Base-by-base conservation (phyloP, 345 rosid species). In the Salix purpurea region DNA sequence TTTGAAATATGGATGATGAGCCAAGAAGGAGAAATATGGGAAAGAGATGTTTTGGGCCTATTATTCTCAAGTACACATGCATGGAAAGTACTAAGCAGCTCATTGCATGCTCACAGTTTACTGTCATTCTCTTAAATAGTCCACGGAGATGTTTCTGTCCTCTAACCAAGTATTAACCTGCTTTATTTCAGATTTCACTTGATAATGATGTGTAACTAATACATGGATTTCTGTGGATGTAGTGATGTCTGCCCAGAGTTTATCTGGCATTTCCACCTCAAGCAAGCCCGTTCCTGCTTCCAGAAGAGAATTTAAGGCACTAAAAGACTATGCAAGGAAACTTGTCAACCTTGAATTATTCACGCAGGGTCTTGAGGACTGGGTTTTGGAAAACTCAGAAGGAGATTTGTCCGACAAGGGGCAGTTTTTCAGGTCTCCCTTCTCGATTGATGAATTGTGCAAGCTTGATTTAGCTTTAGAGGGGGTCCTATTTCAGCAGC, bases 381-480 rank as follows among this genome's bases (percentile, higher is more conserved):
- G 91, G 93, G 84, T 86, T 79, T 40, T 74, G 18, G 86, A 85
- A 74, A 85, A 85, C 66, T 74, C 77, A 32, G 58, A 71, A 30
- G 50, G 36, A 23, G 85, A 85, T 73, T 44, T 74, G n/a, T 46
- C 62, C 42, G 76, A 61, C n/a, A 76, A 36, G 61, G 80, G 84
- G 24, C 74, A 80, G 70, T 69, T 83, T 61, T 83, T 90, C 77
- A 71, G 54, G 37, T 69, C 86, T 74, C 91, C 89, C 7, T 87
- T 90, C 83, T 77, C 78, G 24, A 81, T 83, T 61, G 87, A 86
- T 76, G 94, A 90, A 76, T 52, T 90, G 73, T 62, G 72, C 77
- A 85, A 83, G 67, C 89, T 90, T 70, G 91, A 90, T 82, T 82
- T 87, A 67, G 94, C 94, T 74, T 77, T 90, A 85, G 91, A 88